phyloP scores from a whole-genome alignment of 257 asterid species.

The Solanum lignicaule region DNA sequence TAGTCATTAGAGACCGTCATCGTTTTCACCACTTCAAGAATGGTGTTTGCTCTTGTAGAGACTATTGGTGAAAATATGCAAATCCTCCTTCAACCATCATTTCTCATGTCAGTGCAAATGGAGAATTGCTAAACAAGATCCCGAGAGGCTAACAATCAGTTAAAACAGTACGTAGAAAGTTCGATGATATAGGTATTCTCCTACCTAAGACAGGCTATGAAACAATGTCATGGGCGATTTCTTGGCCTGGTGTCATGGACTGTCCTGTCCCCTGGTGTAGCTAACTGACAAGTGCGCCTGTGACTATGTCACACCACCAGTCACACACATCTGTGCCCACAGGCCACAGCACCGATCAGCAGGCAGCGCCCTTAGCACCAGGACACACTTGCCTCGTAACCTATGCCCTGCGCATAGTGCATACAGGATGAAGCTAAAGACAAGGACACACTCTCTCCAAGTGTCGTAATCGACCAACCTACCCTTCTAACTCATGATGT shows the following conservation, averaged over 20 bases:
- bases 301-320: neutral
- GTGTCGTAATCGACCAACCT: neutral
- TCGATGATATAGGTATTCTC: neutral
- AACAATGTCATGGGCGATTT: neutral
- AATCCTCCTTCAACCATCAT: neutral
- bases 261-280: neutral
- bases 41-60: slow-evolving; percentile 11
- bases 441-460: neutral
- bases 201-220: neutral
- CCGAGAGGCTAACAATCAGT: neutral
- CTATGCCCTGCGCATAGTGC: neutral
- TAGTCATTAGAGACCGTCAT: slow-evolving; percentile 8
- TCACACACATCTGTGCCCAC: neutral
- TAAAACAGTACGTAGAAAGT: neutral
- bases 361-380: neutral
- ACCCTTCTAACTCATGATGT: neutral
- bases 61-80: slow-evolving; percentile 2
- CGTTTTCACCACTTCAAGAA: slow-evolving; percentile 13
- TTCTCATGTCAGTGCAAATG: neutral
- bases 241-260: neutral
- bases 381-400: neutral
- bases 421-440: neutral
- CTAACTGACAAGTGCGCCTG: neutral
- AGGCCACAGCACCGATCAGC: neutral
- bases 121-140: neutral